These are phyloP conservation scores for Elsinoe fawcettii DNA, from an alignment of 2,329 filamentous ascomycete genomes.

Conservation along the genomic window DNA sequence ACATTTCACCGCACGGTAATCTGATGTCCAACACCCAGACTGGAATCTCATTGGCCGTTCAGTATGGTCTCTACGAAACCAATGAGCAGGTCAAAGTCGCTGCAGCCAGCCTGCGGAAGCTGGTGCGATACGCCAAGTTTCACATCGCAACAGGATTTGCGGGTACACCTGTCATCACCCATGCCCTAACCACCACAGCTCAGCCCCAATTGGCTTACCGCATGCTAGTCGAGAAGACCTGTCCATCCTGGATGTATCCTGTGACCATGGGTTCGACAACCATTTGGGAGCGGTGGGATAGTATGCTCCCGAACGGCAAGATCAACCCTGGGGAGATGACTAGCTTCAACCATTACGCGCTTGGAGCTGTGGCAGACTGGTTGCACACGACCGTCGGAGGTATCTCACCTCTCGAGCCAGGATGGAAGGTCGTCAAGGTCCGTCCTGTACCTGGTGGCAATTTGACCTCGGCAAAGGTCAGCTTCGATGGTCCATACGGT, in stretches of 20 bases:
- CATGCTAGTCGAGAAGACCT: constrained; percentile 42
- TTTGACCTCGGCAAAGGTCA: constrained; percentile 26
- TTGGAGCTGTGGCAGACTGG: constrained; percentile 44
- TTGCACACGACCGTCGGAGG: constrained; percentile 40
- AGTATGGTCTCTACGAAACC: constrained; percentile 24
- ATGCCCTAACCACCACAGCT: constrained; percentile 19
- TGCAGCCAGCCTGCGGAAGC: constrained; percentile 24
- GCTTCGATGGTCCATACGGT: constrained; percentile 30
- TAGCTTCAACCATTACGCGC: constrained; percentile 45
- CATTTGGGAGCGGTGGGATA: constrained; percentile 48
- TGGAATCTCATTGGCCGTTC: constrained; percentile 23
- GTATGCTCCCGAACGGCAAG: constrained; percentile 37
- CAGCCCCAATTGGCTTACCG: constrained; percentile 30
- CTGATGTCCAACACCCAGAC: constrained; percentile 31
- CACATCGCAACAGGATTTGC: constrained; percentile 34
- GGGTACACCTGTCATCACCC: constrained; percentile 51
- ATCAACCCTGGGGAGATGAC: constrained; percentile 44
- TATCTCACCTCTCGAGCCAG: constrained; percentile 33
- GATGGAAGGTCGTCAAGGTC: constrained; percentile 35
- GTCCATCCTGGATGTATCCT: constrained; percentile 44
- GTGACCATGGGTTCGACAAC: constrained; percentile 42
- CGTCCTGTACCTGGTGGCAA: constrained; percentile 29
- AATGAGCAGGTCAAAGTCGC: constrained; percentile 18
- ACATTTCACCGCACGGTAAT: constrained; percentile 26
- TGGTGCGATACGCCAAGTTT: constrained; percentile 22